Evolutionary conservation across 1,284 basidiomycete species (phyloP), one percentile per base, ranked within the genome.

Genomic region (Cerrena zonata): DNA sequence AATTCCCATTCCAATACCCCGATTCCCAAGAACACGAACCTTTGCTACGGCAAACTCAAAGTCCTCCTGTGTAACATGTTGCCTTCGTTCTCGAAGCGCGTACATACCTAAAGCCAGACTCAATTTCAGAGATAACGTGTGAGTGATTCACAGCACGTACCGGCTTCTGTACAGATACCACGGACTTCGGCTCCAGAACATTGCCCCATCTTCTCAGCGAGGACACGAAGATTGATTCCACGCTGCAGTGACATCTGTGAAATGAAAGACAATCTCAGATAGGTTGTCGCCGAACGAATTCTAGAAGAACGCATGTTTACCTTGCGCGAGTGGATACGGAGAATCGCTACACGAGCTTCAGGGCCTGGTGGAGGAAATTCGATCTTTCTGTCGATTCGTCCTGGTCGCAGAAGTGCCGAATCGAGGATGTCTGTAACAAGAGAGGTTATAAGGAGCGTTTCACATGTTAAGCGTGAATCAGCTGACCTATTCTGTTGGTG

Each of bases 131-230:
- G 13, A 41, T 45, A n/a, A 45, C 25, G 48, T 56, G 22, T 19
- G n/a, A n/a, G n/a, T n/a, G n/a, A 26, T 15, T 25, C 13, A 27
- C 12, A 19, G 42, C 57, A 62, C 83, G 61, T 62, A 84, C 92
- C 94, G 24, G 94, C 95, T 75, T 99, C 95, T 0, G 95, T 98
- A 69, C 94, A 98, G 62, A 99, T 98, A 73, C 95, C 95, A 30
- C 95, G 82, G 11, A 98, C 95, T 69, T 99, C 95, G 4, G 95
- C 95, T 63, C 95, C 95, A 1, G 93, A 96, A 66, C 94, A 97
- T 64, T 95, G 91, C 2, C 95, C 95, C 95, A 98, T 99, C 80
- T 98, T 98, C 69, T 98, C 95, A 0, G 95, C 95, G 13, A 98
- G 77, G 1, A 89, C 84, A 27, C 93, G 87, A 24, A 98, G 80